phyloP scores from a whole-genome alignment of 106 monocot genomes.

The Amphibolis antarctica region DNA sequence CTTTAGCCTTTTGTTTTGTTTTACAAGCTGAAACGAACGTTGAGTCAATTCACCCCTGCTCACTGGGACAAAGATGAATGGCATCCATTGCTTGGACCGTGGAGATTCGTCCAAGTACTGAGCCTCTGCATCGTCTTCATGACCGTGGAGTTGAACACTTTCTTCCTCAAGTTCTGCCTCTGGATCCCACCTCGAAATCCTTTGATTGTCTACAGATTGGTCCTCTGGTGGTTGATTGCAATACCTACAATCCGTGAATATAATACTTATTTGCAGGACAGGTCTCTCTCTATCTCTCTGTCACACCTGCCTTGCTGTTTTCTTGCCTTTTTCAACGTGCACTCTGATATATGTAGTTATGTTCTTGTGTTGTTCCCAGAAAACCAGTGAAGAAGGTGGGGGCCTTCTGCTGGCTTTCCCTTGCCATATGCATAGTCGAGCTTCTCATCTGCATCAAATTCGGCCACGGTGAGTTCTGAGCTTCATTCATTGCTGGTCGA shows the following conservation, averaged over 20 bases:
- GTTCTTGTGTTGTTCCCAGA: conserved; percentile 28
- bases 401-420: conserved; percentile 88
- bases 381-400: conserved; percentile 88
- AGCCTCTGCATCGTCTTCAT: conserved; percentile 73
- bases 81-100: conserved; percentile 79
- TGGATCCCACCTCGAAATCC: conserved; percentile 95
- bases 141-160: conserved; percentile 89
- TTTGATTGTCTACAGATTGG: conserved; percentile 51
- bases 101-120: conserved; percentile 88
- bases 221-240: conserved; percentile 95
- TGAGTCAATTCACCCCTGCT: conserved; percentile 91
- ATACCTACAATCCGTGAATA: conserved; percentile 95
- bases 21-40: conserved; percentile 78
- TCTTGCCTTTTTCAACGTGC: neutral
- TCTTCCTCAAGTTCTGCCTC: conserved; percentile 88
- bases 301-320: neutral
- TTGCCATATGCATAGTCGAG: conserved; percentile 96
- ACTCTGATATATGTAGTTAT: neutral
- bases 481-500: neutral
- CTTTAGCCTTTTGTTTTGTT: conserved; percentile 3
- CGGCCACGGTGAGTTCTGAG: conserved; percentile 50
- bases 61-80: conserved; percentile 94
- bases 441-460: conserved; percentile 91
- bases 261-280: conserved; percentile 93
- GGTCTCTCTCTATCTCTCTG: conserved; percentile 21